Conservation (phyloP, 2,329 filamentous ascomycete genomes). For the Botrytis byssoidea region DNA sequence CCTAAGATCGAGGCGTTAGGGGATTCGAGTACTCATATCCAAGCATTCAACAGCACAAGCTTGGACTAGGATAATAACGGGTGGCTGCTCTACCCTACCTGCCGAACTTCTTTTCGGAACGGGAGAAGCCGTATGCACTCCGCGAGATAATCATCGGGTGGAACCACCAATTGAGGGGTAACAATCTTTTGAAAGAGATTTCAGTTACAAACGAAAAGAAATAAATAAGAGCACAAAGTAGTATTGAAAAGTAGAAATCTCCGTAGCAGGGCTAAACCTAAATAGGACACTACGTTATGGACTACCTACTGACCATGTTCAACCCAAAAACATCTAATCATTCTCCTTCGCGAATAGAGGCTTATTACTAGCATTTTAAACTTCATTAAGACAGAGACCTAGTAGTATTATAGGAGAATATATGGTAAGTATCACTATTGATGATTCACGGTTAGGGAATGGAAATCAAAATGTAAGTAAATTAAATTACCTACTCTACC, state of each 20-base stretch:
- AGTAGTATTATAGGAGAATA: neutral
- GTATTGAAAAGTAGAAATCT: neutral
- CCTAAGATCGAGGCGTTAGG: neutral
- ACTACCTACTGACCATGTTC: neutral
- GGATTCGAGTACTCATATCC: neutral
- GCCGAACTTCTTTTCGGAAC: neutral
- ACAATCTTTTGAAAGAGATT: accelerated
- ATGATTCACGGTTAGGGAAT: neutral
- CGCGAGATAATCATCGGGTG: neutral
- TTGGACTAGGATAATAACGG: neutral
- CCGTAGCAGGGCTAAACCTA: neutral
- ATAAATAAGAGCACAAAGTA: neutral
- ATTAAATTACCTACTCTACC: accelerated
- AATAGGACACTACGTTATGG: neutral
- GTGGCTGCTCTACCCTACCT: neutral
- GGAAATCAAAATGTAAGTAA: neutral
- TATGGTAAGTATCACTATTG: neutral
- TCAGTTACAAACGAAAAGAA: neutral
- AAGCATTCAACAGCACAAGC: accelerated
- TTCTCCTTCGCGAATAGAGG: accelerated
- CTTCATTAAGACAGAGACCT: neutral
- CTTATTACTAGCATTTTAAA: neutral
- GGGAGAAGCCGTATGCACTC: neutral
- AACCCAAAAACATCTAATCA: neutral
- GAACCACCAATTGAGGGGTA: neutral